Base-by-base conservation (phyloP, 345 rosid genomes). In the Adansonia digitata region DNA sequence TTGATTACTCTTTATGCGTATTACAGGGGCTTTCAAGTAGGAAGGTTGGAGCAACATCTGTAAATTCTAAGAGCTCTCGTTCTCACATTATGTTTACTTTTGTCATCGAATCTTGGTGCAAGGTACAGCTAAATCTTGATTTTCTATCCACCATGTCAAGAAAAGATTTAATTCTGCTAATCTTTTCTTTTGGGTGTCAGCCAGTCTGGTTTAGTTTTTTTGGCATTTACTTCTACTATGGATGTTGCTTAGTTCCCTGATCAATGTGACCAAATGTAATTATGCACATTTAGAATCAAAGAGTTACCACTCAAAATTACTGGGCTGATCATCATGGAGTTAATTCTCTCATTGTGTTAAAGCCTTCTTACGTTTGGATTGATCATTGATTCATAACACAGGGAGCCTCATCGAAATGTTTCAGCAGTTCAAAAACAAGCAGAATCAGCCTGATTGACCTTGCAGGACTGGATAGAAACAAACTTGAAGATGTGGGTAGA, bases 41-140 rank as follows among this genome's bases (percentile, higher is more conserved):
- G 79, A 95, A 93, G 82, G 96, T 95, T 83, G 99, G 99, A 81
- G 92, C 97, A 69, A 95, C 99, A 72, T 89, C 93, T 81, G 78
- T 90, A 61, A 93, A 94, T 81, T 93, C 97, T 52, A 94, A 91
- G 88, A 93, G 99, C 83, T 95, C 99, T 62, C 86, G 98, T 78
- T 95, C 99, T 31, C 99, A 95, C 68, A 81, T 91, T 75, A 86
- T 89, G n/a, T 91, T 88, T 60, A 84, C 97, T 39, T 86, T 90
- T 40, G 74, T 86, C 34, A 74, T 91, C 5, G 97, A 91, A 77
- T 86, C 94, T 40, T 91, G 97, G 97, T 87, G 93, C 86, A 91
- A 88, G 95, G 95, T 90, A 88, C 43, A 48, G 40, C 57, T 61
- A 43, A 40, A n/a, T 65, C n/a, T 48, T 64, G 59, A 40, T 71